Base-by-base conservation (phyloP, 192 early-diverging fungal species). In the Linnemannia schmuckeri region DNA sequence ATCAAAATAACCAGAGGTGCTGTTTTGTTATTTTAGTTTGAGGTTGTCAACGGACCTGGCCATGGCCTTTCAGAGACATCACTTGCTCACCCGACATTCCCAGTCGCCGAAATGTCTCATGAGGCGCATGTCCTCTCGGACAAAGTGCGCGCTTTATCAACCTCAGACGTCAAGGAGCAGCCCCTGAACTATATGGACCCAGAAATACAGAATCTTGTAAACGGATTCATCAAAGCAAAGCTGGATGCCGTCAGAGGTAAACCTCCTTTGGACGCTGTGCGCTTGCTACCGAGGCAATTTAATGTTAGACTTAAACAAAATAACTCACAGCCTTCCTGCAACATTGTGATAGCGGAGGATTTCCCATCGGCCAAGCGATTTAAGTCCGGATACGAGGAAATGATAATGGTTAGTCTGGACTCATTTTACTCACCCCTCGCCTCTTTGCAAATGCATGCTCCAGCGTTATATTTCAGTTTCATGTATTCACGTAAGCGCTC, bases 361-460 rank as follows among this genome's bases (percentile, higher is more conserved):
- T 96, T 91, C 63, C 77, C 87, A 15, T 83, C 88, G 12, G 96
- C 96, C n/a, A 95, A 94, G 71, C 78, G 81, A 4, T 90, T 93
- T 63, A 96, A 96, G 81, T 69, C 41, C 27, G 87, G 92, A 18
- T 83, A 85, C 38, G 92, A 92, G 18, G 38, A 89, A 20, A 69
- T 90, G 38, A 84, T 79, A 57, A 89, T 90, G 85, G 93, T 94
- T 49, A 22, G 74, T 66, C 52, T 22, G 46, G 20, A 18, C 61
- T 66, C 61, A 35, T 66, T 66, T 66, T 66, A 30, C 30, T 66
- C n/a, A 47, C 40, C 40, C 46, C 42, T 30, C 37, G 46, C 42
- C 37, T 74, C 46, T 3, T 33, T 33, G 37, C 30, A 17, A 74
- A 30, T 42, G 72, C 22, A n/a, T 33, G 35, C 35, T 38, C 70